Evolutionary conservation across 2,329 filamentous ascomycete genomes (phyloP), one percentile per base, ranked within the genome.

Genomic region (Biscogniauxia mediterranea): DNA sequence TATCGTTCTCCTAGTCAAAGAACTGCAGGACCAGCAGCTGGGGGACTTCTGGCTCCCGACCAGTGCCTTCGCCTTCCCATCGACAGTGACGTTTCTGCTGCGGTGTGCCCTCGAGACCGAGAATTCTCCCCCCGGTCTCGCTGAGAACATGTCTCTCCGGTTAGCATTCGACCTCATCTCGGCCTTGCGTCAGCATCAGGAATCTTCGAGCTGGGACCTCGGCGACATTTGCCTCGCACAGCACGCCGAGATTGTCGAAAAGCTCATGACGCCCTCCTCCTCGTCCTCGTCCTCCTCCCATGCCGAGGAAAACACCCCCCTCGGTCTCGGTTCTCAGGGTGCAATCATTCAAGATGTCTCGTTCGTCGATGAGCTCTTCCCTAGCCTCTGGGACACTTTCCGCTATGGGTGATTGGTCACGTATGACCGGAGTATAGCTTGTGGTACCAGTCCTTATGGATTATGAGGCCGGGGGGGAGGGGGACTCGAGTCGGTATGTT

Each of bases 41-140:
- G 71, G 74, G 2, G 82, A 80, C 54, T 84, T 83, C 60, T 85
- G 81, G 81, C 71, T 83, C 1, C 76, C 82, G 0, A 74, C 79
- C 2, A 75, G 76, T 46, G 77, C 80, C 0, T 84, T 82, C 58
- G 73, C 77, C 0, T 77, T 83, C n/a, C 77, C 80, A 0, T 78
- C 80, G 1, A 80, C 83, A 0, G 77, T 80, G 15, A 83, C 79
- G 50, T 83, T 84, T 49, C 69, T 84, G 26, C 69, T 85, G 8
- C 76, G 82, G 1, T 81, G 78, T 59, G 80, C 79, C 0, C 68
- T 84, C 1, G 77, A 81, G 58, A 76, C 77, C 2, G 78, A 78
- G 58, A 77, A 74, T 9, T 74, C 73, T 0, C 68, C 73, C 0
- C 64, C 66, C 0, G 73, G 73, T 0, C 71, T 80, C 0, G 71